A percentile compares a stretch with the other conserved stretches of the same genome.
Conservation (phyloP, 345 rosid genomes). For the Zanthoxylum bungeanum region DNA sequence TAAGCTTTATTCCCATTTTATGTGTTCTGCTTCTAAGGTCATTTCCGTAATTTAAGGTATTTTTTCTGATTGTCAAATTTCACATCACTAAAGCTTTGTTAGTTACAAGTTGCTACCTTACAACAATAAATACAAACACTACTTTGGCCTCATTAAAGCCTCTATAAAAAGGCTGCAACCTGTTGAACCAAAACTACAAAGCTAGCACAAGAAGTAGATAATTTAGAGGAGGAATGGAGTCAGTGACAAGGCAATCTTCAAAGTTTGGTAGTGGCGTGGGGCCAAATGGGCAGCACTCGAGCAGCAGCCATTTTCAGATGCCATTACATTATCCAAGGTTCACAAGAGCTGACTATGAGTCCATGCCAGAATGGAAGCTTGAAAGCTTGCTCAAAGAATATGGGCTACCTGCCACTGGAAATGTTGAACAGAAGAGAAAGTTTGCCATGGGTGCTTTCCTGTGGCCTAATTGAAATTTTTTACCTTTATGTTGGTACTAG, state of each 20-base stretch:
- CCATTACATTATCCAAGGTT: no score
- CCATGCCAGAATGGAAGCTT: constrained; percentile 44
- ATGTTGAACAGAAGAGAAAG: constrained; percentile 33
- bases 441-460: constrained; percentile 52
- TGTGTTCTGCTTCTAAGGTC: neutral
- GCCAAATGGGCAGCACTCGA: no score
- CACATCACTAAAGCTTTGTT: constrained; percentile 3
- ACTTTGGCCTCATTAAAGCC: neutral
- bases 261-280: neutral
- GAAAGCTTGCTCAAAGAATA: constrained; percentile 39
- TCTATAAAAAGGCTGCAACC: constrained; percentile 9
- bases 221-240: neutral
- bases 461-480: constrained; percentile 40
- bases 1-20: neutral
- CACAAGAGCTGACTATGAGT: no score
- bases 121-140: neutral
- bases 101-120: neutral
- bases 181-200: neutral
- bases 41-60: neutral
- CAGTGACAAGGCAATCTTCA: neutral
- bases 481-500: no score
- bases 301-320: constrained; percentile 31
- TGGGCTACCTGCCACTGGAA: constrained; percentile 33
- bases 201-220: neutral
- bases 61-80: neutral